Conservation (phyloP, 306 rosid species). For the Sechiopsis laciniata region DNA sequence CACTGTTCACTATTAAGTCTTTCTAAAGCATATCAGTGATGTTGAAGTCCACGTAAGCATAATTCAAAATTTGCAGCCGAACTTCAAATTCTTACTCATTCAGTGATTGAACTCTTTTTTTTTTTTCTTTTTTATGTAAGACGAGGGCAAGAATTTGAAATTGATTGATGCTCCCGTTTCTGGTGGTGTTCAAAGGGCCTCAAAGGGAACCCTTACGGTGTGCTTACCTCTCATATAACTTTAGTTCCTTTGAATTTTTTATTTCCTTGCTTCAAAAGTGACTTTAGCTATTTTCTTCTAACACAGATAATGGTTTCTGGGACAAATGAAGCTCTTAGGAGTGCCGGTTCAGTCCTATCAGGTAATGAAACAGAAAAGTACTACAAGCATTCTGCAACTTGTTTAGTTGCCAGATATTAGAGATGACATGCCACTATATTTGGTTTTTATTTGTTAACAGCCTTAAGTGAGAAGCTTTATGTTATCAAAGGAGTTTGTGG, state of each 20-base stretch:
- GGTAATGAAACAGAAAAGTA: conserved; percentile 44
- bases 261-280: conserved; percentile 9
- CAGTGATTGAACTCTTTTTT: conserved; percentile 27
- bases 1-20: not conserved
- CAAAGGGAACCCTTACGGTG: conserved; percentile 83
- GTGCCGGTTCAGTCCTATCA: conserved; percentile 71
- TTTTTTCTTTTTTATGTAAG: conserved; percentile 34
- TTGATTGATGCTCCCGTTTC: conserved; percentile 98
- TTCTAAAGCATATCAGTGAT: not conserved
- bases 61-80: no score
- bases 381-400: conserved; percentile 23
- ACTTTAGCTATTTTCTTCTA: conserved; percentile 23
- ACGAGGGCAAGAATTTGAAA: conserved; percentile 69
- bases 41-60: no score
- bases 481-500: conserved; percentile 83
- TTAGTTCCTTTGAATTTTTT: conserved; percentile 20
- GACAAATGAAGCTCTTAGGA: conserved; percentile 66
- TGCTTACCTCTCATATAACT: conserved; percentile 11
- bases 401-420: conserved; percentile 21
- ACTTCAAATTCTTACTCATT: conserved; percentile 14
- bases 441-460: conserved; percentile 41
- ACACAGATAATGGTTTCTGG: conserved; percentile 90
- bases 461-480: conserved; percentile 91
- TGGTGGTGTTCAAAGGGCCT: conserved; percentile 84
- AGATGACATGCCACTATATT: conserved; percentile 21